These are phyloP conservation scores for Curvularia lunata DNA, from an alignment of 2,329 filamentous ascomycete species.

Conservation along the genomic window DNA sequence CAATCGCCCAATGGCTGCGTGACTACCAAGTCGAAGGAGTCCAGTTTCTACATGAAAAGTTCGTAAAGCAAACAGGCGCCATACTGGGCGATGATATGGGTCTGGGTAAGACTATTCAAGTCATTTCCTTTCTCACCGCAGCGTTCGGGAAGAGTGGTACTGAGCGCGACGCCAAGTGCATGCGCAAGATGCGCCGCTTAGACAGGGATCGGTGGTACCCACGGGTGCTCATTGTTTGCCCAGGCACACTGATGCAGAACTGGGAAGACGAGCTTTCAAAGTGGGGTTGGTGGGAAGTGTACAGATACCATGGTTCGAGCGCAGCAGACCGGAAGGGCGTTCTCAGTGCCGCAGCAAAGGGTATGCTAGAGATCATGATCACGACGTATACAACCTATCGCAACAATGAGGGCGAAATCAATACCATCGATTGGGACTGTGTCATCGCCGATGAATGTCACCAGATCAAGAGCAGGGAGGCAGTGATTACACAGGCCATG, in stretches of 20 bases:
- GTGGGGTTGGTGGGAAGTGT: constrained; percentile 96
- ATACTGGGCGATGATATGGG: constrained; percentile 98
- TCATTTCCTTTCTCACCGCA: constrained; percentile 87
- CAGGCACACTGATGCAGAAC: constrained; percentile 85
- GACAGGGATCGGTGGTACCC: constrained; percentile 75
- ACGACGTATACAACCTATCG: constrained; percentile 91
- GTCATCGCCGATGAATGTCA: constrained; percentile 96
- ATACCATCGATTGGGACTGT: constrained; percentile 89
- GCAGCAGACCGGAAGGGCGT: constrained; percentile 69
- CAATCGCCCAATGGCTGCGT: constrained; percentile 88
- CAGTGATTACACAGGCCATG: constrained; percentile 84
- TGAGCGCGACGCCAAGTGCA: constrained; percentile 80
- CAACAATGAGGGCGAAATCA: constrained; percentile 77
- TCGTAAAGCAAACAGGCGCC: constrained; percentile 88
- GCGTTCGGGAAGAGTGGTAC: constrained; percentile 96
- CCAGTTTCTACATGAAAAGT: constrained; percentile 83
- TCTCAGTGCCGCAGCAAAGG: constrained; percentile 73
- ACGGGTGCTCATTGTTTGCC: constrained; percentile 82
- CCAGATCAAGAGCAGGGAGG: constrained; percentile 77
- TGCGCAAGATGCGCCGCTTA: constrained; percentile 79
- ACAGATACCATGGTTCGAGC: constrained; percentile 74
- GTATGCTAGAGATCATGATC: constrained; percentile 86
- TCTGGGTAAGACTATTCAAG: constrained; percentile 93
- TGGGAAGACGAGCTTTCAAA: constrained; percentile 85
- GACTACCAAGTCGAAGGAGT: constrained; percentile 90